These are phyloP conservation scores for Botrytis fabae DNA, from an alignment of 2,329 filamentous ascomycete genomes.

Conservation along the genomic window DNA sequence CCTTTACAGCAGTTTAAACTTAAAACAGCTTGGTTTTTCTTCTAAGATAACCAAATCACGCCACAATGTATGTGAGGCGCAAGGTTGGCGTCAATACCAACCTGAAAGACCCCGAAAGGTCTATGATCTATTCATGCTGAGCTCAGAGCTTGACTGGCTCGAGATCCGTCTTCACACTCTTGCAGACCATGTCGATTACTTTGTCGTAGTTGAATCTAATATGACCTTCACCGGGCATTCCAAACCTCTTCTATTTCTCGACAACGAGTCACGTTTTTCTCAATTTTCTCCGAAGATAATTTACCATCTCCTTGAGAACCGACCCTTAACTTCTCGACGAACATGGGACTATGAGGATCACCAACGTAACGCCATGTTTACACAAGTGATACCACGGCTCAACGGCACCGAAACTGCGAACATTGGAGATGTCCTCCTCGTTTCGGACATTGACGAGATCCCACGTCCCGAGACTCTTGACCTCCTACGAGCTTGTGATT, in stretches of 20 bases:
- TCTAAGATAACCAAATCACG: neutral
- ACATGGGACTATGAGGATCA: conserved; percentile 54
- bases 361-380: conserved; percentile 57
- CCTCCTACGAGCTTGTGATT: conserved; percentile 42
- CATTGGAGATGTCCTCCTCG: conserved; percentile 45
- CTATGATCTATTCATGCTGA: conserved; percentile 63
- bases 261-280: conserved; percentile 53
- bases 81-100: conserved; percentile 24
- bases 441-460: conserved; percentile 50
- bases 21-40: neutral
- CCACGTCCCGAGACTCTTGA: conserved; percentile 42
- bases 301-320: conserved; percentile 53
- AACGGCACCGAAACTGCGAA: conserved; percentile 38
- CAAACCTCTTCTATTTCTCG: conserved; percentile 55
- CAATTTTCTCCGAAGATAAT: conserved; percentile 61
- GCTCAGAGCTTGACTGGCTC: conserved; percentile 64
- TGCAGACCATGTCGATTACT: conserved; percentile 61
- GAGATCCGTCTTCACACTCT: conserved; percentile 63
- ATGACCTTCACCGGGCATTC: conserved; percentile 58
- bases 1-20: neutral
- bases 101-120: conserved; percentile 47
- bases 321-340: conserved; percentile 42
- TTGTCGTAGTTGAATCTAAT: conserved; percentile 61
- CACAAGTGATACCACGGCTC: conserved; percentile 50
- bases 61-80: conserved; percentile 6